Conservation (phyloP, 176 grass and related monocot species). For the Triticum aestivum region DNA sequence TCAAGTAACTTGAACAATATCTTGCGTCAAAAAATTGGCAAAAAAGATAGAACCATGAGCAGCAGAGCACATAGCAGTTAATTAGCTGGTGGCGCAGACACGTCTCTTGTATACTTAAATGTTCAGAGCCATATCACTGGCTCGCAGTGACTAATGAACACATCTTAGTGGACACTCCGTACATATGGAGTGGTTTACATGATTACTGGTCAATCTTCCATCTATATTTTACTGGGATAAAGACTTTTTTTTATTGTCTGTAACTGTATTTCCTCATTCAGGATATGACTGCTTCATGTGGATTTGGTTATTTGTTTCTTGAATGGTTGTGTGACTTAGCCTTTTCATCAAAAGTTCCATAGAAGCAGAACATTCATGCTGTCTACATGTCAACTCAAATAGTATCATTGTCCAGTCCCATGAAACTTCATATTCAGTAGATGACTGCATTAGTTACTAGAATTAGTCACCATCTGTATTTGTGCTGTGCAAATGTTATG, state of each 20-base stretch:
- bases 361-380: neutral
- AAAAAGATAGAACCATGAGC: neutral
- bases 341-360: neutral
- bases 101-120: neutral
- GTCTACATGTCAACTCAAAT: neutral
- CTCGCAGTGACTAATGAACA: neutral
- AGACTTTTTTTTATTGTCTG: neutral
- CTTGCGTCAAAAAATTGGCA: too few relatives aligned
- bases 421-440: neutral
- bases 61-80: neutral
- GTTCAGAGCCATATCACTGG: neutral
- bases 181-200: neutral
- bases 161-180: slow-evolving; percentile 1
- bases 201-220: neutral
- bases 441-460: neutral
- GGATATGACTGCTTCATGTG: neutral
- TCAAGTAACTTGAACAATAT: neutral
- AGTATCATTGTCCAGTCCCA: neutral
- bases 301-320: neutral
- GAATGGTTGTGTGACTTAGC: neutral
- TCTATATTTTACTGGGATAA: neutral
- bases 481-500: neutral
- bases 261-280: neutral
- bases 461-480: neutral
- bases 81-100: neutral